Percentiles rank a stretch among this genome's conserved stretches.
These are phyloP conservation scores for Handroanthus guayacan DNA, from an alignment of 257 asterid species.

Conservation along the genomic window DNA sequence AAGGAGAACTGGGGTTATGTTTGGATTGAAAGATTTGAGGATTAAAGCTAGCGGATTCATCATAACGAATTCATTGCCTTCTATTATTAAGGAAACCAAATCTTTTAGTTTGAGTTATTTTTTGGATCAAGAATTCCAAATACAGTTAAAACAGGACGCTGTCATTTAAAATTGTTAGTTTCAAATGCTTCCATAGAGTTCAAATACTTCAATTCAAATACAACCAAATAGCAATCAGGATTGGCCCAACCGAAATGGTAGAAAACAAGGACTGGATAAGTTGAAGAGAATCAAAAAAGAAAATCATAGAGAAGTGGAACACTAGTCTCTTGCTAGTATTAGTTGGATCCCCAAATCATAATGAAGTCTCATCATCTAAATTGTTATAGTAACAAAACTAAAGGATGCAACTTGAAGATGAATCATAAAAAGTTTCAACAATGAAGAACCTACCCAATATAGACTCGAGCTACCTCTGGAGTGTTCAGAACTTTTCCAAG, in stretches of 20 bases:
- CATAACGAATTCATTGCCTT: too few species aligned
- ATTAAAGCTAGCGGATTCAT: too few species aligned
- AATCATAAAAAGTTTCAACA: background rate
- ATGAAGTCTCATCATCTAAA: conserved; percentile 8
- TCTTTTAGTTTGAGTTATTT: too few species aligned
- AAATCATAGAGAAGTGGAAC: background rate
- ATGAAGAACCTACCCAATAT: conserved; percentile 72
- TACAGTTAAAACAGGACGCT: too few species aligned
- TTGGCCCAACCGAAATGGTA: background rate
- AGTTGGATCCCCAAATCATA: conserved; percentile 4
- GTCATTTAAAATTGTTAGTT: too few species aligned
- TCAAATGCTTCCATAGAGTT: too few species aligned
- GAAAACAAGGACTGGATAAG: background rate
- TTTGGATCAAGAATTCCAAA: too few species aligned
- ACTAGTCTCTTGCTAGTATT: background rate
- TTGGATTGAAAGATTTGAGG: background rate
- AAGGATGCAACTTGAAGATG: background rate
- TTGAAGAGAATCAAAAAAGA: background rate
- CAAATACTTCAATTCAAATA: too few species aligned
- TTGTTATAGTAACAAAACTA: background rate
- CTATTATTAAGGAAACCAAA: too few species aligned
- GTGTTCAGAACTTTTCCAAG: conserved; percentile 94
- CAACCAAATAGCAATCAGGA: background rate
- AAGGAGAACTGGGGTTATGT: background rate
- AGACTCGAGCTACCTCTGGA: conserved; percentile 94